Conservation (phyloP, 768 basidiomycete genomes). For the Pulveroboletus sp. region DNA sequence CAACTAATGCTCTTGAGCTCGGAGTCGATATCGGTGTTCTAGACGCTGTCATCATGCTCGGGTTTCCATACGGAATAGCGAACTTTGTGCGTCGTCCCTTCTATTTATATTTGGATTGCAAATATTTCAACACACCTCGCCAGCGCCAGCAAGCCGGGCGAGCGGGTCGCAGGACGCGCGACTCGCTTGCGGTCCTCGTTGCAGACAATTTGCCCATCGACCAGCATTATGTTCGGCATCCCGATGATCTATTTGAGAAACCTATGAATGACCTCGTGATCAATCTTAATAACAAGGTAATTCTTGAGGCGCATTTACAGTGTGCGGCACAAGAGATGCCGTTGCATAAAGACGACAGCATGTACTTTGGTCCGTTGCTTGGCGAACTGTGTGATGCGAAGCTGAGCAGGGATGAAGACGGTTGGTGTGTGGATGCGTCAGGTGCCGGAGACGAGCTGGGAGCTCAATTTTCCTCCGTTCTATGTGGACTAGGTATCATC, state of each 20-base stretch:
- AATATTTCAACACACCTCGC: background rate
- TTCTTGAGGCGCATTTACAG: slow-evolving; percentile 83
- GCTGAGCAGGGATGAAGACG: slow-evolving; percentile 67
- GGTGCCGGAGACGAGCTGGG: background rate
- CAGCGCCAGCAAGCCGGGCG: slow-evolving; percentile 88
- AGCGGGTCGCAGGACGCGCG: slow-evolving; percentile 76
- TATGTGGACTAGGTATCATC: slow-evolving; percentile 59
- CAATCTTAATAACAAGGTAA: slow-evolving; percentile 66
- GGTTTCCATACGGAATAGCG: slow-evolving; percentile 74
- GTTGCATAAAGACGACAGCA: slow-evolving; percentile 53
- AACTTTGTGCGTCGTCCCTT: slow-evolving; percentile 57
- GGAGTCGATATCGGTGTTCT: slow-evolving; percentile 89
- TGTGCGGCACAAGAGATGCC: slow-evolving; percentile 89
- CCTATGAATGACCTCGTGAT: slow-evolving; percentile 59
- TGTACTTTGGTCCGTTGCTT: slow-evolving; percentile 67
- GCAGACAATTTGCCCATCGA: slow-evolving; percentile 68
- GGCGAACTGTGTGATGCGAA: slow-evolving; percentile 55
- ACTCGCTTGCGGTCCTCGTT: slow-evolving; percentile 73
- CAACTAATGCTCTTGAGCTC: slow-evolving; percentile 87
- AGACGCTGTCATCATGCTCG: slow-evolving; percentile 86
- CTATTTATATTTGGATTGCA: background rate
- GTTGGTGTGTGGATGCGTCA: slow-evolving; percentile 50
- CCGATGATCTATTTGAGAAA: slow-evolving; percentile 64
- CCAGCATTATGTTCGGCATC: slow-evolving; percentile 65
- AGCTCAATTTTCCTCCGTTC: background rate